Evolutionary conservation across 2,329 filamentous ascomycete species (phyloP).

Genomic region (Teratosphaeriaceae sp.): DNA sequence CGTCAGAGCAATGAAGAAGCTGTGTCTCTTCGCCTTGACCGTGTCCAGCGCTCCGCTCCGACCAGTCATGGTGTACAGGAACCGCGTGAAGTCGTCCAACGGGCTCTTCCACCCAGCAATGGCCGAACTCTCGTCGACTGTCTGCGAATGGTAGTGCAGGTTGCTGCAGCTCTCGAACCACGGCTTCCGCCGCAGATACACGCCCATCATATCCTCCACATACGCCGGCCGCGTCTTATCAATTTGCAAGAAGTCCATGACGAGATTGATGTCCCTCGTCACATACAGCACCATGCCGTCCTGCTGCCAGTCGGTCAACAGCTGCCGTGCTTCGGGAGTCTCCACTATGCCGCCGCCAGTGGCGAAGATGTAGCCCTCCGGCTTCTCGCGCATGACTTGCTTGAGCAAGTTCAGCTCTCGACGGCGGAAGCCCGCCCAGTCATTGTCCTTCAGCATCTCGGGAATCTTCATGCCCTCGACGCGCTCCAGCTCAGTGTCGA

Average conservation of each 20-base stretch:
- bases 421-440: conserved; percentile 84
- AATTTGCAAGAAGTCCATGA: conserved; percentile 79
- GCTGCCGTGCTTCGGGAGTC: conserved; percentile 66
- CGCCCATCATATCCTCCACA: conserved; percentile 82
- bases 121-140: conserved; percentile 37
- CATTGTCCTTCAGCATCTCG: conserved; percentile 68
- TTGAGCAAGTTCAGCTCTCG: conserved; percentile 70
- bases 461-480: conserved; percentile 71
- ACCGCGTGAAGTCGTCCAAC: conserved; percentile 60
- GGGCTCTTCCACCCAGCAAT: conserved; percentile 29
- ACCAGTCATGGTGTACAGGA: conserved; percentile 64
- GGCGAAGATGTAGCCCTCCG: conserved; percentile 75
- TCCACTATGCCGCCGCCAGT: conserved; percentile 94
- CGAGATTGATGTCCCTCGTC: conserved; percentile 77
- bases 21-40: conserved; percentile 60
- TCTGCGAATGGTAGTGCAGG: conserved; percentile 83
- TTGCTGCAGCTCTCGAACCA: conserved; percentile 95
- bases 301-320: conserved; percentile 67
- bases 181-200: conserved; percentile 81
- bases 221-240: conserved; percentile 92
- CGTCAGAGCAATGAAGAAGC: conserved; percentile 91
- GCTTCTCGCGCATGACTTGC: conserved; percentile 66
- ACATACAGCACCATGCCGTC: conserved; percentile 84
- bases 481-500: conserved; percentile 80
- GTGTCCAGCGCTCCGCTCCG: conserved; percentile 47